phyloP scores from a whole-genome alignment of 2,329 filamentous ascomycete species.

The Sporothrix humicola region DNA sequence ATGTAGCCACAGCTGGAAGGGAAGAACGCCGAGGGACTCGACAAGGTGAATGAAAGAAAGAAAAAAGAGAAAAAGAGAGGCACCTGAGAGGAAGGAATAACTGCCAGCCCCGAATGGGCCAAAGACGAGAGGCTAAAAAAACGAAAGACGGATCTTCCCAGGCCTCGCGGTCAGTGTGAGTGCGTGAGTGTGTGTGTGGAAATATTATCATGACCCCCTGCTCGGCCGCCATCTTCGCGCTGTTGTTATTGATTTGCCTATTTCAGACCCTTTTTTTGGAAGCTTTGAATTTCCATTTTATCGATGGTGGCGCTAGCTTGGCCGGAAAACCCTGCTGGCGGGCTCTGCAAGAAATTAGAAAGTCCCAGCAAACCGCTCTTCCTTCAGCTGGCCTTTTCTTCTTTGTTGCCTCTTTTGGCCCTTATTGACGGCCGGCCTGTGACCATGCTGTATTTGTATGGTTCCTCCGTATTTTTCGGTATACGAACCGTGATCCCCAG shows the following conservation, averaged over 20 bases:
- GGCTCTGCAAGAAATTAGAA: slow-evolving; percentile 22
- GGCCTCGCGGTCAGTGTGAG: slow-evolving; percentile 3
- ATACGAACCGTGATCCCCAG: neutral
- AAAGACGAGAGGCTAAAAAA: slow-evolving; percentile 16
- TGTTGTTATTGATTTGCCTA: neutral
- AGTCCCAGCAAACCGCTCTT: neutral
- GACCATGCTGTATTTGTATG: neutral
- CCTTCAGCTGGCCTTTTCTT: neutral
- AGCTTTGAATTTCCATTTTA: neutral
- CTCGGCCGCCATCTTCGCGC: neutral
- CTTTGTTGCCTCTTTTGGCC: neutral
- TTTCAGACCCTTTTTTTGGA: neutral
- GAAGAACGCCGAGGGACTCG: neutral
- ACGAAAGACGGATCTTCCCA: slow-evolving; percentile 21
- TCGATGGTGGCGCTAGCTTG: slow-evolving; percentile 21
- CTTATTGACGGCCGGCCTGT: neutral
- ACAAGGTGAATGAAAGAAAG: neutral
- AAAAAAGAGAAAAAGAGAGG: neutral
- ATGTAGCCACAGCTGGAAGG: slow-evolving; percentile 14
- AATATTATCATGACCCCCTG: neutral
- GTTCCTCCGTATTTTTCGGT: neutral
- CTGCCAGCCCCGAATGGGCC: neutral
- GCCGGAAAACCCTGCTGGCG: slow-evolving; percentile 1
- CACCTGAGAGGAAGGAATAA: neutral
- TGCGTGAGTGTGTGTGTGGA: neutral